Conservation (phyloP, 2,329 filamentous ascomycete species). For the Fusarium sp. region DNA sequence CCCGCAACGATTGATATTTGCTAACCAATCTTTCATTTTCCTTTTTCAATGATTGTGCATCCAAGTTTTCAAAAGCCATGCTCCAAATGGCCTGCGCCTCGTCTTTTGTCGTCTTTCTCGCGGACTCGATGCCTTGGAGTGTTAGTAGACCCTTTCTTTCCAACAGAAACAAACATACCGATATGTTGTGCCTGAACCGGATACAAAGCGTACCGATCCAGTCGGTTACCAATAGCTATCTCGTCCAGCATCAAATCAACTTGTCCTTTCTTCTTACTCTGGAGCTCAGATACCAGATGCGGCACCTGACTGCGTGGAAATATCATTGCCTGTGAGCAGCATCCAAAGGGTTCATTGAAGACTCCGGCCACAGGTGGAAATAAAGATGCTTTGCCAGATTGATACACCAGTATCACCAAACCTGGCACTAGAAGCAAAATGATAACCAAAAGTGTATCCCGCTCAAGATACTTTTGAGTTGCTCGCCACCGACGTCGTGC, state of each 20-base stretch:
- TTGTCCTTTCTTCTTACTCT: conserved; percentile 1
- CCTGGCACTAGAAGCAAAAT: conserved; percentile 17
- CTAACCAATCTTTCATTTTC: conserved; percentile 1
- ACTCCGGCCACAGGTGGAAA: conserved; percentile 4
- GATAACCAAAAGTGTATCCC: neutral
- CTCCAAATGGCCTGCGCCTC: conserved; percentile 27
- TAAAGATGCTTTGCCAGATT: conserved; percentile 23
- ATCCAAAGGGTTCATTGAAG: conserved; percentile 25
- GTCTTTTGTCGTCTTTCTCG: conserved; percentile 7
- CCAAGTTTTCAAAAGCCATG: conserved; percentile 20
- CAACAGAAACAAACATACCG: neutral
- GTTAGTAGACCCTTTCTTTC: rapidly evolving
- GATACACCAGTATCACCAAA: conserved; percentile 13
- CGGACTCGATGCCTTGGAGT: conserved; percentile 9
- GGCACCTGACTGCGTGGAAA: conserved; percentile 5
- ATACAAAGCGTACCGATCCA: conserved; percentile 22
- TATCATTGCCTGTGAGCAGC: conserved; percentile 27
- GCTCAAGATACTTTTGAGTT: conserved; percentile 1
- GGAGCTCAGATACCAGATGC: neutral
- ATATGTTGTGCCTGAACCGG: conserved; percentile 25
- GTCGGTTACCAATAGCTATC: neutral
- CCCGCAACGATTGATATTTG: neutral
- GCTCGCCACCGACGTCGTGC: conserved; percentile 2
- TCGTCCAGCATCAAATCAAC: conserved; percentile 24
- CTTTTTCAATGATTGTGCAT: neutral